These are phyloP conservation scores for Tetrahymena borealis DNA, from an alignment of 73 alveolate species.

Conservation along the genomic window DNA sequence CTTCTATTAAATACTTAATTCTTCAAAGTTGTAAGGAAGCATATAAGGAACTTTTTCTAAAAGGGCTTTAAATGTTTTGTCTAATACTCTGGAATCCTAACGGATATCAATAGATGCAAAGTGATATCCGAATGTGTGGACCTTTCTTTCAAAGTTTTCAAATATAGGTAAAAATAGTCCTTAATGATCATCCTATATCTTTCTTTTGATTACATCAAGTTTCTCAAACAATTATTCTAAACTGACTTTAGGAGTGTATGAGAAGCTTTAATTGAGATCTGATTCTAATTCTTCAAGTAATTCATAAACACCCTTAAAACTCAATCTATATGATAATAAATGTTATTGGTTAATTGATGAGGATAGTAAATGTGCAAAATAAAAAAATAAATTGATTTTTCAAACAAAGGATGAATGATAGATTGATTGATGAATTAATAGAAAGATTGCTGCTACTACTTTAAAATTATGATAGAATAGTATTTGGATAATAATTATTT, in stretches of 20 bases:
- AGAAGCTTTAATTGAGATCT: background rate
- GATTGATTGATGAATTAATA: no score
- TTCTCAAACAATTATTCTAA: background rate
- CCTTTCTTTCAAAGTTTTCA: background rate
- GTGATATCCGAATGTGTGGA: background rate
- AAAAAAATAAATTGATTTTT: no score
- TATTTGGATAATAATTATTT: no score
- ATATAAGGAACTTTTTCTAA: background rate
- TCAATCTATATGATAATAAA: background rate
- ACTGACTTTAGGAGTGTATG: background rate
- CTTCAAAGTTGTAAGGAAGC: background rate
- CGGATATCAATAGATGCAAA: background rate
- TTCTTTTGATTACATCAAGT: background rate
- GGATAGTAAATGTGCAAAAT: no score
- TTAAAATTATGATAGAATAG: no score
- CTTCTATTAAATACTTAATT: background rate
- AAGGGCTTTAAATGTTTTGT: background rate
- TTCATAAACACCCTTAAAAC: background rate
- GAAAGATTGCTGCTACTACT: no score
- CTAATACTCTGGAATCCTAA: background rate
- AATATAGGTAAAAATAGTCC: background rate
- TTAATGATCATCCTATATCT: background rate
- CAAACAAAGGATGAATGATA: no score
- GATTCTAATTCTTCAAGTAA: background rate
- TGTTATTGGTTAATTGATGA: no score